Evolutionary conservation across 23 red algal genomes (phyloP), one percentile per base, ranked within the genome.

Genomic region (Rhodosorus marinus): DNA sequence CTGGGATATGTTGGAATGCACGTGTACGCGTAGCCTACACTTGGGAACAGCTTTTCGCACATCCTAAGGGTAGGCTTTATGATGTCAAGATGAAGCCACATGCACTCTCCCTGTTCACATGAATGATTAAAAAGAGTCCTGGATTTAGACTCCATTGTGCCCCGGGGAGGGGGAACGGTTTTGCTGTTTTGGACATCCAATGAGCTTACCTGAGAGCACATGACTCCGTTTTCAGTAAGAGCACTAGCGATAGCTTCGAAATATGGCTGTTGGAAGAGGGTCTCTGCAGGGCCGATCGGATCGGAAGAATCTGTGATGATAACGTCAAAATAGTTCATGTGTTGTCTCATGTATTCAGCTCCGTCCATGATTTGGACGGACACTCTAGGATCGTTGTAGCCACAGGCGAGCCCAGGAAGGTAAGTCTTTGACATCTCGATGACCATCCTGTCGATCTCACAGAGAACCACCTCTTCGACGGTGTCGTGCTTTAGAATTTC

Each of bases 41-140:
- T 53, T 8, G 68, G 30, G 67, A 77, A 95, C 23, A 95, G 46
- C 35, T 43, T 35, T 20, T 67, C 41, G 33, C 77, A 79, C 21
- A 74, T 55, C 28, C 32, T 24, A 1, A 84, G 35, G 9, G 80
- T 36, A 5, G 70, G 53, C 29, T 26, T 21, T 41, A 95, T 95
- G n/a, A 83, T 31, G 26, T 66, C 60, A 5, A 72, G 52, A 42
- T 95, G 88, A 30, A 95, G 51, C 88, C 88, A 95, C 42, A 95
- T 79, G 55, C 88, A 80, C 52, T 95, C 88, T 26, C 76, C 78
- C 40, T 95, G 88, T n/a, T n/a, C n/a, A n/a, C n/a, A n/a, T n/a
- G n/a, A n/a, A n/a, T n/a, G n/a, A n/a, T n/a, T n/a, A n/a, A n/a
- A n/a, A n/a, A n/a, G n/a, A n/a, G n/a, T n/a, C n/a, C n/a, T n/a